Base-by-base conservation (phyloP, 768 basidiomycete genomes). In the Leccinum variicolor region DNA sequence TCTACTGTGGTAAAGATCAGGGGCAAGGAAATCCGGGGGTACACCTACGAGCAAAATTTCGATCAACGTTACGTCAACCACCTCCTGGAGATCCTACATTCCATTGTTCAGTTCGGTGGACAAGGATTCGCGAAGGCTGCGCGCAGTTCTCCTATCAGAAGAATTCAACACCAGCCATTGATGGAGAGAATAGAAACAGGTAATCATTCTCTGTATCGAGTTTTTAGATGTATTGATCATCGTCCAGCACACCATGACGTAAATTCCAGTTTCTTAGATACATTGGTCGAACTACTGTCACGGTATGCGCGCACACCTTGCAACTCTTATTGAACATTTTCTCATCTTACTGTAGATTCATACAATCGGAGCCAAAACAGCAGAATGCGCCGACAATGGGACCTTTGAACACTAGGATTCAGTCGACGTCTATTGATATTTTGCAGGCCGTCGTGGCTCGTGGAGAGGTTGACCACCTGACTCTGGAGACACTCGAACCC, bases 41-140 rank as follows among this genome's bases (percentile, higher is more conserved):
- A 83, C 64, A 63, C 75, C 1, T 96, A 97, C 66, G 84, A 86
- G 60, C 79, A 82, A 10, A 77, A 88, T 1, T 88, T 94, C 61
- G 92, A 98, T 68, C 86, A 93, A 61, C 80, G 82, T 10, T 83
- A 87, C 56, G 75, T 84, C 17, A 80, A 82, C 50, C 85, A 97
- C 70, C 73, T 93, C 9, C 72, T 98, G 47, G 92, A 94, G 58
- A 84, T 83, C 17, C 73, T 98, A 2, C 76, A 92, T 11, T 85
- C 86, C 0, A 78, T 97, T 11, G 82, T 90, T 53, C 83, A 86
- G 34, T 95, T 94, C 66, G 95, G 95, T 1, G 94, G 94, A 3
- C 90, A 92, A 71, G 92, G 91, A 0, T 89, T 97, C 67, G 79
- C 84, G 48, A 90, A 90, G 64, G 81, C 87, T 2, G 86, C 90